These are phyloP conservation scores for Dactylonectria macrodidyma DNA, from an alignment of 2,329 filamentous ascomycete species.

Conservation along the genomic window DNA sequence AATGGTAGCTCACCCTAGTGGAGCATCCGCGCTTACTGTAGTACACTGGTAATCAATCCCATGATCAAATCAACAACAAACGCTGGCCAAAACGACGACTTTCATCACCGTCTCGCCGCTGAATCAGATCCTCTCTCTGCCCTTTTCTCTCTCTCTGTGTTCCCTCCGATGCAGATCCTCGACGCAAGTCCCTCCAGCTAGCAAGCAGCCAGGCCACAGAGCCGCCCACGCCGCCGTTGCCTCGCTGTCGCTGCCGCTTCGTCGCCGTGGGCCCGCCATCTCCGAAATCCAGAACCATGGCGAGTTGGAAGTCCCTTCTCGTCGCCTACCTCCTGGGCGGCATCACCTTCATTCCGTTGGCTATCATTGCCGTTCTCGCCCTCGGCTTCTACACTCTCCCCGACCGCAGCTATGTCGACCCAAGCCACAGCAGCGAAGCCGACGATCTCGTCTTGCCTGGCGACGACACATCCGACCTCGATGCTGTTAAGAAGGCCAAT, in stretches of 20 bases:
- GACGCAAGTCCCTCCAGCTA: slow-evolving; percentile 20
- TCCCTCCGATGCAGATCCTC: slow-evolving; percentile 27
- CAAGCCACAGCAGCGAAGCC: slow-evolving; percentile 46
- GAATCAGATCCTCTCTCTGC: slow-evolving; percentile 10
- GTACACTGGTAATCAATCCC: slow-evolving; percentile 1
- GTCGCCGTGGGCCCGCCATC: slow-evolving; percentile 37
- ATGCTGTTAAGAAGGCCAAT: slow-evolving; percentile 70
- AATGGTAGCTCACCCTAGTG: slow-evolving; percentile 31
- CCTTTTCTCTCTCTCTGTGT: neutral
- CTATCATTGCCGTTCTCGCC: slow-evolving; percentile 72
- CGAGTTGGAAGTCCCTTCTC: slow-evolving; percentile 71
- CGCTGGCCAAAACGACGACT: neutral
- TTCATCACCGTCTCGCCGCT: slow-evolving; percentile 16
- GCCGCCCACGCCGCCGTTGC: slow-evolving; percentile 20
- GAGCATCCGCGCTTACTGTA: slow-evolving; percentile 4
- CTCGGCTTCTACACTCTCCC: slow-evolving; percentile 81
- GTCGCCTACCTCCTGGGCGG: slow-evolving; percentile 88
- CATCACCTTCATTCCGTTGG: slow-evolving; percentile 86
- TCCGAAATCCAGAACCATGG: slow-evolving; percentile 58
- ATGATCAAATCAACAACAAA: slow-evolving; percentile 26
- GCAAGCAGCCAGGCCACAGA: slow-evolving; percentile 27
- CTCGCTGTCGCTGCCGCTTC: slow-evolving; percentile 5
- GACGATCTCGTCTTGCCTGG: slow-evolving; percentile 67
- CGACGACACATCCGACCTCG: slow-evolving; percentile 77
- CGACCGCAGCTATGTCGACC: slow-evolving; percentile 58